Evolutionary conservation across 2,329 filamentous ascomycete genomes (phyloP), one percentile per base, ranked within the genome.

Genomic region (Curvularia sp.): DNA sequence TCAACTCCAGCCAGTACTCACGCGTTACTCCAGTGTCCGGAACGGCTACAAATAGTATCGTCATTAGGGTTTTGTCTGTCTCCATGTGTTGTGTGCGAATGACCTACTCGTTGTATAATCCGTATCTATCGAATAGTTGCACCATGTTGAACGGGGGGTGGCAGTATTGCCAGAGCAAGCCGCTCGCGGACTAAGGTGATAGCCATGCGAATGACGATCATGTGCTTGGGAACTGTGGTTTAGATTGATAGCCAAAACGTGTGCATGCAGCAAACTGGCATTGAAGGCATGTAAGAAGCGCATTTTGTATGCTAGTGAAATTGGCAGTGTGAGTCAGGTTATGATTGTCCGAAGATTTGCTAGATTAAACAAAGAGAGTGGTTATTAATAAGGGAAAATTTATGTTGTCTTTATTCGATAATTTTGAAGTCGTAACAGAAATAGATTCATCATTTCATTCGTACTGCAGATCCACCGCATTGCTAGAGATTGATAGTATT

Each of bases 21-120:
- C 86, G 77, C 22, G 83, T 85, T 2, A 86, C 81, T 12, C 85
- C 83, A 0, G 86, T 88, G 33, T 77, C 73, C 1, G 85, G 85
- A 30, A 75, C 75, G 18, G 20, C 4, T 79, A 73, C 54, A 28
- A 18, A 18, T 13, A 30, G 3, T 10, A n/a, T 41, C 4, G 24
- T 12, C 4, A 41, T 41, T 41, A 41, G 38, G 20, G 9, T 18
- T 41, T 3, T 41, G 18, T 18, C 18, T 18, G 18, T n/a, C 9
- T 20, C 20, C 18, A 6, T 18, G 18, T 18, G 9, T 3, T 41
- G 38, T 41, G 7, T 2, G 20, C 10, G 38, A 12, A n/a, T 9
- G 38, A 8, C n/a, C 7, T 41, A 41, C 38, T 20, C 12, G 18
- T 7, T 41, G 38, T 5, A 2, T 24, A 10, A 20, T 66, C 42